phyloP scores from a whole-genome alignment of 176 grass and related monocot genomes.

The Ampelocalamus luodianensis region DNA sequence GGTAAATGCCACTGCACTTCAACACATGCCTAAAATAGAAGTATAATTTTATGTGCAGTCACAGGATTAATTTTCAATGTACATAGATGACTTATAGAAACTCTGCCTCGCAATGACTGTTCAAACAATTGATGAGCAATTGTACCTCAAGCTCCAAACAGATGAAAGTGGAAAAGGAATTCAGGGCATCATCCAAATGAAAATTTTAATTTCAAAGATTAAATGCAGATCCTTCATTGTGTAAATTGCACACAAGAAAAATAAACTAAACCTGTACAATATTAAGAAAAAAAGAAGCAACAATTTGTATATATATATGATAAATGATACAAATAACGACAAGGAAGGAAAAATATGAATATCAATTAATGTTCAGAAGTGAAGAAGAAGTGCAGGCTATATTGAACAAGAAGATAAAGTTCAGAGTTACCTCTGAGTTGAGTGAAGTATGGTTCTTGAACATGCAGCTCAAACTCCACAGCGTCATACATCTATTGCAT shows the following conservation, averaged over 20 bases:
- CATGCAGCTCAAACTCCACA: slow-evolving; percentile 79
- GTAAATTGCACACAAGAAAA: neutral
- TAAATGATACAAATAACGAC: neutral
- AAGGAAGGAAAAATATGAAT: neutral
- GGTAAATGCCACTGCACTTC: too few relatives aligned
- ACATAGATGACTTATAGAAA: neutral
- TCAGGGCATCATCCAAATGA: neutral
- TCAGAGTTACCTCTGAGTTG: slow-evolving; percentile 66
- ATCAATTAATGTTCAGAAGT: slow-evolving; percentile 6
- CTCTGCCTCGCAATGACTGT: neutral
- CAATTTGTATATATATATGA: neutral
- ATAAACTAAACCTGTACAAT: neutral
- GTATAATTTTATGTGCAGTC: neutral
- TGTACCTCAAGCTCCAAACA: neutral
- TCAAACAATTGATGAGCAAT: neutral
- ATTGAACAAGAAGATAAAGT: neutral
- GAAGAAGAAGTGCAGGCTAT: neutral
- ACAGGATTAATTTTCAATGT: neutral
- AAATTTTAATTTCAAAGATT: neutral
- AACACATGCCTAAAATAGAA: neutral
- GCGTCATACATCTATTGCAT: slow-evolving; percentile 59
- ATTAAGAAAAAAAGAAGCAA: neutral
- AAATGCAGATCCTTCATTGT: slow-evolving; percentile 4
- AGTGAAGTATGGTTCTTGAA: slow-evolving; percentile 93
- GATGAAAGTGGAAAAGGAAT: neutral